Evolutionary conservation across 2,329 filamentous ascomycete species (phyloP).

Genomic region (Claviceps lovelessii): DNA sequence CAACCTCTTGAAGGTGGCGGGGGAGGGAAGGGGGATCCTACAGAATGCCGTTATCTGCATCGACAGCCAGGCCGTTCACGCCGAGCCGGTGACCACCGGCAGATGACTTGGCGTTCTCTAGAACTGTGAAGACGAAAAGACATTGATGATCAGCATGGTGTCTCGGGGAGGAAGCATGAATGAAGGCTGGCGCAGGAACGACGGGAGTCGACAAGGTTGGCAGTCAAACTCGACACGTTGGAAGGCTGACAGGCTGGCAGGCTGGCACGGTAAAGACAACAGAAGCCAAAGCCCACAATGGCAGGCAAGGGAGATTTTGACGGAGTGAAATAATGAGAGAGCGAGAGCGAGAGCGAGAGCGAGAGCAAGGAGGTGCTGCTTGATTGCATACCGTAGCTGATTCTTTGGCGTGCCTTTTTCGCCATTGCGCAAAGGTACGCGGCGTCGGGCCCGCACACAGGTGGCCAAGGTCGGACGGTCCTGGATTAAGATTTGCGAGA

Average conservation of each 20-base stretch:
- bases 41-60: slow-evolving; percentile 71
- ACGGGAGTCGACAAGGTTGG: background rate
- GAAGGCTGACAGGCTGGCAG: no score
- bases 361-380: no score
- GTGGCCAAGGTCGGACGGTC: background rate
- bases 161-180: background rate
- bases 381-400: slow-evolving; percentile 46
- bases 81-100: slow-evolving; percentile 78
- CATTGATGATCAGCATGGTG: background rate
- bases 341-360: no score
- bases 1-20: background rate
- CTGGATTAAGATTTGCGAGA: background rate
- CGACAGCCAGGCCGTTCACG: slow-evolving; percentile 86
- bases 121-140: slow-evolving; percentile 25
- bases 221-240: no score
- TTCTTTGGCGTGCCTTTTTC: slow-evolving; percentile 54
- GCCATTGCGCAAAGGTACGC: slow-evolving; percentile 32
- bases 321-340: no score
- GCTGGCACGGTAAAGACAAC: no score
- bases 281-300: no score
- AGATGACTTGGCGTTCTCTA: slow-evolving; percentile 43
- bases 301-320: no score
- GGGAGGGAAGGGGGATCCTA: slow-evolving; percentile 31
- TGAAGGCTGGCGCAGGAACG: background rate
- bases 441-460: background rate